Conservation (phyloP, 2,329 filamentous ascomycete species). For the Botrytis deweyae region DNA sequence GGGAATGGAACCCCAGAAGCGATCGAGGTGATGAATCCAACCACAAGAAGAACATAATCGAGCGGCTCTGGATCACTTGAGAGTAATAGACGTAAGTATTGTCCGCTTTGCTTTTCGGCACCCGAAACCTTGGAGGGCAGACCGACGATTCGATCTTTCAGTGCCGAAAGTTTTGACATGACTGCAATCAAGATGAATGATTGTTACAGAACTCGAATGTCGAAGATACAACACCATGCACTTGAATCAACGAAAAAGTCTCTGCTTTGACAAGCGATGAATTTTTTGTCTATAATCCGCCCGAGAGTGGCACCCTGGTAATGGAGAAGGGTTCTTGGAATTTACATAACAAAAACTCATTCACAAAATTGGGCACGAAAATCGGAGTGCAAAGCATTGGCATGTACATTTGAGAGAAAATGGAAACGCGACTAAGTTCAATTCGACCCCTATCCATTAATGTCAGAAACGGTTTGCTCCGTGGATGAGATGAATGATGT, state of each 20-base stretch:
- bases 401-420: neutral
- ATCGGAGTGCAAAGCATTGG: neutral
- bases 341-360: neutral
- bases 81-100: conserved; percentile 11
- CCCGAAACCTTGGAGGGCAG: conserved; percentile 2
- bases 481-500: neutral
- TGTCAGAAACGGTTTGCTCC: neutral
- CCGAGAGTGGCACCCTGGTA: neutral
- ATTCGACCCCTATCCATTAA: neutral
- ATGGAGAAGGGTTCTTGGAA: neutral
- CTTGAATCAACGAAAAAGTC: conserved; percentile 2
- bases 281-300: neutral
- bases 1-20: conserved; percentile 62
- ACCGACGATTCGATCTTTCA: conserved; percentile 6
- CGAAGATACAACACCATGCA: neutral
- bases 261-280: neutral
- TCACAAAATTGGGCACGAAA: conserved; percentile 4
- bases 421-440: neutral
- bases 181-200: conserved; percentile 4
- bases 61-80: neutral
- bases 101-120: conserved; percentile 13
- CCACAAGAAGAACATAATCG: conserved; percentile 7
- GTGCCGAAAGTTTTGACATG: conserved; percentile 11
- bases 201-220: conserved; percentile 1
- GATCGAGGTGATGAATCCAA: conserved; percentile 36